Evolutionary conservation across 768 basidiomycete genomes (phyloP), one percentile per base, ranked within the genome.

Genomic region (Mycena rosella): DNA sequence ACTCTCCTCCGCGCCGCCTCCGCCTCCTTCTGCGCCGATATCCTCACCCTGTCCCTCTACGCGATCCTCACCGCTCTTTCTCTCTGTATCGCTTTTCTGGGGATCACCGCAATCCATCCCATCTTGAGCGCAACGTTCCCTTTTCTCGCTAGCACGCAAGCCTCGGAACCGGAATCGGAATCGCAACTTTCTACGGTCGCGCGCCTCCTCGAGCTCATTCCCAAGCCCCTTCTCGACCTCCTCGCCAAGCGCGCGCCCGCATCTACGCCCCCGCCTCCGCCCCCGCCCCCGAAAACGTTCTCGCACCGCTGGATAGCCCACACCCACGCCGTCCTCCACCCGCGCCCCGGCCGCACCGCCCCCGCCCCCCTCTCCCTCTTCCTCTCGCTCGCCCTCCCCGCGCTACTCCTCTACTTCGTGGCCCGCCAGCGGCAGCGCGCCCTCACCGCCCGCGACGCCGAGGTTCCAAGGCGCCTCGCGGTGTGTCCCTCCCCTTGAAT

Each of bases 291-390:
- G 11, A 40, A 30, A 62, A 20, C 51, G 17, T 5, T 54, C 17
- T 36, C 52, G 17, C 10, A 18, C 32, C 53, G 53, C 22, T 63
- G 62, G 53, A 56, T 36, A 30, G 10, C 8, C 5, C 45, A 65
- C 63, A 52, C 55, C 10, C 58, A 17, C 36, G 4, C 30, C 45
- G 47, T 51, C 27, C 32, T 63, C 7, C 61, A 55, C 38, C 5
- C 11, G 3, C 51, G 52, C 22, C n/a, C 47, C 22, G 24, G 8
- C 20, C 36, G 55, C 15, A 42, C 11, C 30, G 24, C 63, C 9
- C 55, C 63, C 30, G 24, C 63, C 9, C 55, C 63, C 8, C 8
- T 45, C 20, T 9, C 26, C 4, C 18, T 65, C 34, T 65, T 65
- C 56, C n/a, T 65, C 15, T 34, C 47, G 14, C 3, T 52, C 4